Evolutionary conservation across 2,329 filamentous ascomycete genomes (phyloP), one percentile per base, ranked within the genome.

Genomic region (Fusarium redolens): DNA sequence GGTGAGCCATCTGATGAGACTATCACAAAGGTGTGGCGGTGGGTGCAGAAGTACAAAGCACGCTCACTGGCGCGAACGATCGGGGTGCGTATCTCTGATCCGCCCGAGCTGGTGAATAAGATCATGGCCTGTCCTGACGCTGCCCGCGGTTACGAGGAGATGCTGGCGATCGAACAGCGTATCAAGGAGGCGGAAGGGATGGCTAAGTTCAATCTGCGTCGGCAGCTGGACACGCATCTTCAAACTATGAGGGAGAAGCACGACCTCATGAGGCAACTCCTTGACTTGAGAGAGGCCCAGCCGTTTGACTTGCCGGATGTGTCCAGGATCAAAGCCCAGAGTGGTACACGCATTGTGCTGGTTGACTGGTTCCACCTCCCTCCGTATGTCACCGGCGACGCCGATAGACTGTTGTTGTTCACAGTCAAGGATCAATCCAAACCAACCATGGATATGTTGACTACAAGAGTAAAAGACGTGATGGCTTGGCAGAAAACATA

Each of bases 21-120:
- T 12, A 54, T 54, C 22, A 40, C 33, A n/a, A 28, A 40, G 33
- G 1, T 40, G 12, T 54, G 50, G 50, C 33, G 38, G 7, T 54
- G 50, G 33, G 33, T 54, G 18, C 50, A 54, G 35, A 54, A 54
- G 33, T 54, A n/a, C 50, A 54, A 54, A 40, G 50, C 50, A 38
- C 50, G 50, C 1, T 54, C 50, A 10, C 25, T 54, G 18, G 50
- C 50, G 22, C 50, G 33, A 18, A 54, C 50, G 3, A 54, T 54
- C 14, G 50, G 50, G 7, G 18, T 40, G 7, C 50, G 50, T 15
- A 54, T 54, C 7, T 4, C 3, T 5, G 18, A 1, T 30, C 50
- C 50, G 9, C 25, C 33, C 3, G 50, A 54, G 18, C 7, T 54
- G 4, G 18, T 40, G 18, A 1, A 3, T 13, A 54, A 40, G 33